Evolutionary conservation across 192 early-diverging fungal species (phyloP).

Genomic region (Coemansia sp.): DNA sequence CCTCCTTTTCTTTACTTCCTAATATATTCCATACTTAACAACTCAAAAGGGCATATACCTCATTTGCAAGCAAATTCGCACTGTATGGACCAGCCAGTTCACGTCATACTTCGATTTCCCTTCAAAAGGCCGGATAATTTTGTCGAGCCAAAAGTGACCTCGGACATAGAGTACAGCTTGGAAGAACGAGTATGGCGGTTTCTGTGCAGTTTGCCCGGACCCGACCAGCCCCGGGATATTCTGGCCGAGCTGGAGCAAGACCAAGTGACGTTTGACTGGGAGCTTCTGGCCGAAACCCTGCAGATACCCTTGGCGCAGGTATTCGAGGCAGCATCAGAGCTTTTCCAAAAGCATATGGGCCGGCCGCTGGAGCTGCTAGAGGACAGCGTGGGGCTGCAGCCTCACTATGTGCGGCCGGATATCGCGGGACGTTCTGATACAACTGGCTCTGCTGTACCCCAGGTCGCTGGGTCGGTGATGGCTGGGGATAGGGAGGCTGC

Average conservation of each 20-base stretch:
- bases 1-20: background rate
- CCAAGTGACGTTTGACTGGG: constrained; percentile 54
- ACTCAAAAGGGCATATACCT: no score
- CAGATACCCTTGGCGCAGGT: constrained; percentile 27
- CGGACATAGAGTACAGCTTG: background rate
- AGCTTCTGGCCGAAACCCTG: constrained; percentile 29
- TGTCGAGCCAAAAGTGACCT: constrained; percentile 1
- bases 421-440: no score
- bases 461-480: no score
- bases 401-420: background rate
- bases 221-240: constrained; percentile 34
- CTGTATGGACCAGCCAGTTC: constrained; percentile 9
- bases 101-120: constrained; percentile 43
- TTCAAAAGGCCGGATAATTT: constrained; percentile 31
- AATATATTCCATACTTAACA: background rate
- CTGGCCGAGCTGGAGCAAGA: constrained; percentile 48
- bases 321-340: constrained; percentile 33
- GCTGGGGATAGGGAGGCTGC: no score
- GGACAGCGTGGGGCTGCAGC: constrained; percentile 6
- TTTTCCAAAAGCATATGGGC: constrained; percentile 39
- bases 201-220: constrained; percentile 25
- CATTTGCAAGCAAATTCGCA: no score
- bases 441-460: no score
- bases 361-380: constrained; percentile 20
- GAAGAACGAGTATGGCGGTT: constrained; percentile 51